phyloP scores from a whole-genome alignment of 2,329 filamentous ascomycete genomes.

The Trichophyton equinum region DNA sequence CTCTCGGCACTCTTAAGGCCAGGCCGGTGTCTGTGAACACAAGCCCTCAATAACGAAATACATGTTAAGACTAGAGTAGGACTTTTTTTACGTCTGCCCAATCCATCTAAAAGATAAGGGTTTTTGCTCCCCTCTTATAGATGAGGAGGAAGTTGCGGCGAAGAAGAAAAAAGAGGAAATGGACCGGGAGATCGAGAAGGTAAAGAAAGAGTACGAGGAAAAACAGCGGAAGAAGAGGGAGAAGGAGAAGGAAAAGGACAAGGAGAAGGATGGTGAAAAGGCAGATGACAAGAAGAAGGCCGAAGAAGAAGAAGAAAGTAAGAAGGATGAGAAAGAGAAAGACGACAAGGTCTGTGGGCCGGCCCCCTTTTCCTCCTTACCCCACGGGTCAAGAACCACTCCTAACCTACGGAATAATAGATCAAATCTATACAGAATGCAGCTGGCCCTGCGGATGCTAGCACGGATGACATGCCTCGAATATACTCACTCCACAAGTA shows the following conservation, averaged over 20 bases:
- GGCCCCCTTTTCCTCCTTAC: not conserved
- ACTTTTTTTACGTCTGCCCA: conserved; percentile 86
- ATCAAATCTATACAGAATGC: conserved; percentile 39
- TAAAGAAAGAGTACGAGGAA: conserved; percentile 54
- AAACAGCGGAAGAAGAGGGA: conserved; percentile 60
- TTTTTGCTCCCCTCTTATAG: conserved; percentile 54
- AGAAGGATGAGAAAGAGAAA: conserved; percentile 33
- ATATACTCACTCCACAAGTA: conserved; percentile 77
- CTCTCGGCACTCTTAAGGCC: not conserved
- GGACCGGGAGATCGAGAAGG: conserved; percentile 35
- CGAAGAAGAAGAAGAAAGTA: conserved; percentile 22
- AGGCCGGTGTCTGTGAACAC: not conserved
- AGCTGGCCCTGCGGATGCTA: conserved; percentile 22
- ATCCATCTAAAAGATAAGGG: conserved; percentile 69
- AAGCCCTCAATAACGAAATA: not conserved
- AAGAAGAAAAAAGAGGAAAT: conserved; percentile 34
- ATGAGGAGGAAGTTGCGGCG: conserved; percentile 31
- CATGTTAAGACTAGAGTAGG: conserved; percentile 33
- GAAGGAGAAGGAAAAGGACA: conserved; percentile 39
- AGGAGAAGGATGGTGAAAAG: conserved; percentile 26
- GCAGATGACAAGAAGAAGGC: conserved; percentile 38
- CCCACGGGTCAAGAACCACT: not conserved
- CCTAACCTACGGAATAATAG: conserved; percentile 16
- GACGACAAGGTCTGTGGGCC: conserved; percentile 40
- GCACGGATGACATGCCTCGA: conserved; percentile 56